A percentile compares a stretch with the other conserved stretches of the same genome.
Conservation (phyloP, 148 eudicot genomes). For the Chenopodium formosanum region DNA sequence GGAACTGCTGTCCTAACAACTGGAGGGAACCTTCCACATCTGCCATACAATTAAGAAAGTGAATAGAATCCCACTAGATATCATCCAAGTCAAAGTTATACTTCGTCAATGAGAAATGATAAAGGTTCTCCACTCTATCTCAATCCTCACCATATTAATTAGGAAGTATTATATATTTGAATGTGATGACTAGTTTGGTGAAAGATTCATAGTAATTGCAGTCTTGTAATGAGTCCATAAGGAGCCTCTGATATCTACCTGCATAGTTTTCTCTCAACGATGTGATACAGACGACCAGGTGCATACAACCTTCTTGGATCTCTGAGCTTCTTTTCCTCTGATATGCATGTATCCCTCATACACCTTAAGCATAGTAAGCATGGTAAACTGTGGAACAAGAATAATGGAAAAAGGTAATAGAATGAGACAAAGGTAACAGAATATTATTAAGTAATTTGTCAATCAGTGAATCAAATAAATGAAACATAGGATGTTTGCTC, state of each 20-base stretch:
- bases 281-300: conserved; percentile 97
- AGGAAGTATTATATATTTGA: background rate
- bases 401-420: background rate
- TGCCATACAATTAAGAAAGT: conserved; percentile 23
- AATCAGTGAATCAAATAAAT: background rate
- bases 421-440: background rate
- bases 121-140: background rate
- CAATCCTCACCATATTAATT: background rate
- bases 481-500: background rate
- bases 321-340: conserved; percentile 78
- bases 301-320: conserved; percentile 97
- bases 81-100: background rate
- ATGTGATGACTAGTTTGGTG: background rate
- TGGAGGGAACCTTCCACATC: conserved; percentile 94
- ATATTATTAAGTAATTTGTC: background rate
- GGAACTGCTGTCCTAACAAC: conserved; percentile 96
- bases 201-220: background rate
- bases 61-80: background rate
- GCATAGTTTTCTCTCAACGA: conserved; percentile 90
- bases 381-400: conserved; percentile 65
- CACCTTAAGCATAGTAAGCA: conserved; percentile 87
- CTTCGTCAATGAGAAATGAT: background rate
- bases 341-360: conserved; percentile 82
- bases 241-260: conserved; percentile 43
- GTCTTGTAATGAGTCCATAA: background rate